These are phyloP conservation scores for Brasenia schreberi DNA, from an alignment of 164 flowering plant genomes.

Conservation along the genomic window DNA sequence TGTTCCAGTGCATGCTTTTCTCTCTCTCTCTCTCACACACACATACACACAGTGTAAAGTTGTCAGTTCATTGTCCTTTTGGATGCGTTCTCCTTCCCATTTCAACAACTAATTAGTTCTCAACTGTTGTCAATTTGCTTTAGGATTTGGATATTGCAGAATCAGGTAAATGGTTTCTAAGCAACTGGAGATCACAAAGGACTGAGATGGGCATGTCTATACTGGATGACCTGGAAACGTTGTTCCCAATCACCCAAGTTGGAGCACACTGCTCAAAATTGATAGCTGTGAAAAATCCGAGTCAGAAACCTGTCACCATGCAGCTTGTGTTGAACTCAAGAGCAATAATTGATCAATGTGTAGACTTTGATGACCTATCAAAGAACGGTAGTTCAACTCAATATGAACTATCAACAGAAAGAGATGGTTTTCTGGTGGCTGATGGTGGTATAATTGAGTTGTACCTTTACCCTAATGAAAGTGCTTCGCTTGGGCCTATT, in stretches of 20 bases:
- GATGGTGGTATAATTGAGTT: constrained; percentile 53
- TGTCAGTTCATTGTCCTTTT: not conserved
- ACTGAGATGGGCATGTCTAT: constrained; percentile 38
- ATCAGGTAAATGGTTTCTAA: constrained; percentile 46
- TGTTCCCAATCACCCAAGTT: constrained; percentile 49
- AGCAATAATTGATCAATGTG: constrained; percentile 48
- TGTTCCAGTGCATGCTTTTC: too few relatives aligned
- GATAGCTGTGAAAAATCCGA: constrained; percentile 68
- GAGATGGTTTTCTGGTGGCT: constrained; percentile 50
- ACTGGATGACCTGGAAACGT: constrained; percentile 46
- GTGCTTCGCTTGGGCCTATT: constrained; percentile 61
- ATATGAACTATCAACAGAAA: constrained; percentile 15
- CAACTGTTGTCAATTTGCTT: not conserved
- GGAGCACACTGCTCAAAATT: constrained; percentile 44
- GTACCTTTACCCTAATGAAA: constrained; percentile 51
- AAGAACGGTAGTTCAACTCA: constrained; percentile 20
- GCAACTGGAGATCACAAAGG: constrained; percentile 63
- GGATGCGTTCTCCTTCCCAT: not conserved
- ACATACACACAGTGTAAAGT: too few relatives aligned
- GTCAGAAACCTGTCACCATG: constrained; percentile 52
- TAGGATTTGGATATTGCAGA: constrained; percentile 29
- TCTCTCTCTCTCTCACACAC: too few relatives aligned
- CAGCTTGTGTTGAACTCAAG: constrained; percentile 71
- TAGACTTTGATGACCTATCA: constrained; percentile 17
- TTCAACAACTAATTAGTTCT: not conserved